Evolutionary conservation across 805 yeast genomes (phyloP).

Genomic region (Hanseniaspora mollemarum): DNA sequence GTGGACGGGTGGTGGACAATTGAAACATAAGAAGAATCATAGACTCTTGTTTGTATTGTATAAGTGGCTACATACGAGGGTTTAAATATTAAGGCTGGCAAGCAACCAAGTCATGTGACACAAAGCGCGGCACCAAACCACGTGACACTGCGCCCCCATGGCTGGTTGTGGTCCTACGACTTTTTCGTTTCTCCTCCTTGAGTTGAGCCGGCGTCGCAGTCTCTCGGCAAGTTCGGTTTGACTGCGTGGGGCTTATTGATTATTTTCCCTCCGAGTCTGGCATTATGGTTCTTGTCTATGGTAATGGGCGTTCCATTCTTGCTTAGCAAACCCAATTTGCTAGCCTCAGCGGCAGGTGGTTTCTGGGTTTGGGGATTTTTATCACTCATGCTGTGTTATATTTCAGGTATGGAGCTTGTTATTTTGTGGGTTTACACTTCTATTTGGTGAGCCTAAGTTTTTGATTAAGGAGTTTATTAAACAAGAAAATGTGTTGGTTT

Average conservation of each 20-base stretch:
- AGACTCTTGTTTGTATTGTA: no score
- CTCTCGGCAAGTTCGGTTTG: not conserved
- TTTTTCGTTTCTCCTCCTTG: no score
- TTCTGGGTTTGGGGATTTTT: not conserved
- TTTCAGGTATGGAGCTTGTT: no score
- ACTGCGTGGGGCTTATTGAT: conserved; percentile 14
- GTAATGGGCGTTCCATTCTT: not conserved
- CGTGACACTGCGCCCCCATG: not conserved
- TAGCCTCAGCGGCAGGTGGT: not conserved
- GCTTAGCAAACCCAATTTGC: not conserved
- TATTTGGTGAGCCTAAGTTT: no score
- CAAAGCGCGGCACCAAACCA: not conserved
- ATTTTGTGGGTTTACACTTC: no score
- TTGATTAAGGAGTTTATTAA: no score
- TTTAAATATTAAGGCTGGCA: not conserved
- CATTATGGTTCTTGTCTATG: not conserved
- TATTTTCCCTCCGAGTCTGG: not conserved
- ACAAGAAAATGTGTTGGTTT: no score
- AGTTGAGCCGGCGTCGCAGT: no score
- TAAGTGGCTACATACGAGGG: not conserved
- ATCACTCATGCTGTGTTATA: no score
- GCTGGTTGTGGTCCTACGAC: no score
- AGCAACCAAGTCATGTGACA: not conserved
- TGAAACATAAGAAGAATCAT: no score
- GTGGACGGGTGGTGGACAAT: no score